These are phyloP conservation scores for Penicillium sp. DNA, from an alignment of 2,329 filamentous ascomycete genomes.

Conservation along the genomic window DNA sequence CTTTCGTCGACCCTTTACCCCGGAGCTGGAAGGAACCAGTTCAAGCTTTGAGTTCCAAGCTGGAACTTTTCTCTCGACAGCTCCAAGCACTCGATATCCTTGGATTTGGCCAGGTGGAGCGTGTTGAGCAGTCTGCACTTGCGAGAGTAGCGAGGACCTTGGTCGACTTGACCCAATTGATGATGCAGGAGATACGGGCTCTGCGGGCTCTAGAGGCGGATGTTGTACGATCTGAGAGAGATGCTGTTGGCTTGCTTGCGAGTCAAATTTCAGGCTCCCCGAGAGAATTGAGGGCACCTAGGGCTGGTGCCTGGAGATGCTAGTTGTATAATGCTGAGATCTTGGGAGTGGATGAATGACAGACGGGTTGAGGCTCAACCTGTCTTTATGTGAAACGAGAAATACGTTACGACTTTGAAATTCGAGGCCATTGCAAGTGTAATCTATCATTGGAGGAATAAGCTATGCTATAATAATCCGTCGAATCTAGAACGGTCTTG, in stretches of 20 bases:
- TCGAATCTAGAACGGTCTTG: too few relatives aligned
- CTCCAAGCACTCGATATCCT: constrained; percentile 40
- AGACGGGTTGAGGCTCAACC: background rate
- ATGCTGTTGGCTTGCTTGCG: constrained; percentile 33
- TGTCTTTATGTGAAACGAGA: background rate
- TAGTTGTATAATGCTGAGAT: background rate
- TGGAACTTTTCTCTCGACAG: constrained; percentile 38
- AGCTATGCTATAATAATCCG: too few relatives aligned
- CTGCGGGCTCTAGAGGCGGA: constrained; percentile 40
- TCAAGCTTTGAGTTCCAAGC: constrained; percentile 29
- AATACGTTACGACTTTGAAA: background rate
- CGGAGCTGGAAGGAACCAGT: constrained; percentile 38
- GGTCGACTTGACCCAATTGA: constrained; percentile 32
- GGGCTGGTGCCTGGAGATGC: constrained; percentile 31
- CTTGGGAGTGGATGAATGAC: background rate
- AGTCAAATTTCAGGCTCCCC: constrained; percentile 22
- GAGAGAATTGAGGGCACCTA: constrained; percentile 13
- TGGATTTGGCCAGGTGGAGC: constrained; percentile 28
- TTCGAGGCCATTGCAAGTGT: background rate
- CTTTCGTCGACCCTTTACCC: constrained; percentile 39
- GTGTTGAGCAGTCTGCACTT: constrained; percentile 33
- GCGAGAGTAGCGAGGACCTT: constrained; percentile 31
- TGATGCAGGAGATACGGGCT: constrained; percentile 39
- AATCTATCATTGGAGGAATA: background rate
- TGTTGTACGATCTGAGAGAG: constrained; percentile 35